Evolutionary conservation across 148 eudicot species (phyloP), one percentile per base, ranked within the genome.

Genomic region (Limonium bicolor): DNA sequence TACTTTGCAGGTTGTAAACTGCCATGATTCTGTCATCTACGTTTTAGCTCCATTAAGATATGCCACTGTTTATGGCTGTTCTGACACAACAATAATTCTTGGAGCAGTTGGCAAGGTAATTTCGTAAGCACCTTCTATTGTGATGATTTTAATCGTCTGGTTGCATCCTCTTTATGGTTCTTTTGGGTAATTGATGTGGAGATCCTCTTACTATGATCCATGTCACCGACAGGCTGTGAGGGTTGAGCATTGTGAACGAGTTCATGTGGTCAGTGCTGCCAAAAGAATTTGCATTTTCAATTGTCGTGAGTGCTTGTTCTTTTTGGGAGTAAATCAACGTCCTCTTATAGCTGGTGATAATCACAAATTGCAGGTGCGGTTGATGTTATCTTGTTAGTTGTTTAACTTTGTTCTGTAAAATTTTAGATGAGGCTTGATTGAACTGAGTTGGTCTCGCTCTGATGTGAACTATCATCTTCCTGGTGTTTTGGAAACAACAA

Each of bases 81-180:
- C 99, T 42, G 99, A 90, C 67, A 71, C 95, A 14, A 90, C 99
- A 44, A 71, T 90, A 46, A 73, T 90, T 60, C 79, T 90, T 19
- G 99, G 99, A 46, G 99, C 99, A 25, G 84, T 90, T 58, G 95
- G 99, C 66, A 90, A 90, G 99, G 99, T 84, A 67, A 54, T 62
- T 29, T 22, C 16, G 12, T 37, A n/a, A 14, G 28, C 15, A 29
- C 14, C 4, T 35, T n/a, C n/a, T n/a, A n/a, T n/a, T n/a, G n/a
- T n/a, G n/a, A n/a, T n/a, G n/a, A n/a, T n/a, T 40, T 2, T 40
- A 10, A 18, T 4, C 44, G 21, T 16, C 5, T 40, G 44, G 19
- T 16, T 34, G 20, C 18, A 0, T 2, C 18, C 16, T 38, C 42
- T 15, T 22, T 9, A 15, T 43, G 4, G 9, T 17, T 30, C 28